A percentile compares a stretch with the other conserved stretches of the same genome.
Evolutionary conservation across 2,329 filamentous ascomycete genomes (phyloP).

Genomic region (Clonostachys rosea): DNA sequence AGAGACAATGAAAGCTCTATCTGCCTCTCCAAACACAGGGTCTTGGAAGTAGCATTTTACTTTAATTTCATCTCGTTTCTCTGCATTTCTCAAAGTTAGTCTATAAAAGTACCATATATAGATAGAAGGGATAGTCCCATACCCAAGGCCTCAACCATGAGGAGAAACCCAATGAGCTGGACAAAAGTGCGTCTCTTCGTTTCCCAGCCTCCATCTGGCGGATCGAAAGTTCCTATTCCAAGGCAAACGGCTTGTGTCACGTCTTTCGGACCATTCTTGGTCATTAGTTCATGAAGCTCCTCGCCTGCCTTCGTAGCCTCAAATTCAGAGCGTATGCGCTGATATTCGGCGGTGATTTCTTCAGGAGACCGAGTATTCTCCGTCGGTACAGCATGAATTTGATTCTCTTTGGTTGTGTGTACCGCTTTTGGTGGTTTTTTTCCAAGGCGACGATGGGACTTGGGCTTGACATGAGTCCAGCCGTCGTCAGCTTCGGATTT

Average conservation of each 20-base stretch:
- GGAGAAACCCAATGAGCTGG: conserved; percentile 48
- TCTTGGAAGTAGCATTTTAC: conserved; percentile 50
- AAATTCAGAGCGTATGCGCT: conserved; percentile 1
- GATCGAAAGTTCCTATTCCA: conserved; percentile 51
- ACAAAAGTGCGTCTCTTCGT: conserved; percentile 39
- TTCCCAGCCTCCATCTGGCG: conserved; percentile 38
- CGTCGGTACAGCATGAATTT: background rate
- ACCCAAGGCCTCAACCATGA: conserved; percentile 40
- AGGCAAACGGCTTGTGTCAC: conserved; percentile 41
- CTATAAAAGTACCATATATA: conserved; percentile 1
- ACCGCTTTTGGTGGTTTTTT: background rate
- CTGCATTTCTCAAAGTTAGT: conserved; percentile 7
- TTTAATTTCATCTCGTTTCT: conserved; percentile 2
- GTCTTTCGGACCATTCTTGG: background rate
- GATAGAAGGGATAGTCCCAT: conserved; percentile 4
- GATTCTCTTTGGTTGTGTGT: background rate
- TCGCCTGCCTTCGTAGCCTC: background rate
- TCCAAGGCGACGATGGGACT: conserved; percentile 5
- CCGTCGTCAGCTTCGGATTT: conserved; percentile 3
- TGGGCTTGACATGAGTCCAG: conserved; percentile 11
- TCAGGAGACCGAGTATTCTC: background rate
- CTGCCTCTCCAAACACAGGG: conserved; percentile 41
- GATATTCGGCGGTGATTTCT: conserved; percentile 4
- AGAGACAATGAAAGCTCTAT: conserved; percentile 45
- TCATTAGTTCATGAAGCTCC: conserved; percentile 1